Percentiles rank a stretch among this genome's conserved stretches.
Evolutionary conservation across 179 eudicot species (phyloP).

Genomic region (Heliamphora pulchella): DNA sequence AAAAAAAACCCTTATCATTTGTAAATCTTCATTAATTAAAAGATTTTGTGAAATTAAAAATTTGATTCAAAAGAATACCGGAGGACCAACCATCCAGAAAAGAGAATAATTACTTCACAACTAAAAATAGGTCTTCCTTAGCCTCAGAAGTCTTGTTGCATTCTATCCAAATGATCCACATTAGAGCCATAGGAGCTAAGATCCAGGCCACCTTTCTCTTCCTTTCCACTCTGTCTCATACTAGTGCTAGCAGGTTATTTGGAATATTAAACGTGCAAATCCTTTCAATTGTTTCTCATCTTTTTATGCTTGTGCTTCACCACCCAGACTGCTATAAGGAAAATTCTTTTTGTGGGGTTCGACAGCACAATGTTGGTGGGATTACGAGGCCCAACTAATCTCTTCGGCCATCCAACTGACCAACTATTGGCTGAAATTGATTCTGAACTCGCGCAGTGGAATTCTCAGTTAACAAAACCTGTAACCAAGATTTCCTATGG

Average conservation of each 20-base stretch:
- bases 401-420: conserved; percentile 89
- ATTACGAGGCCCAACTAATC: conserved; percentile 88
- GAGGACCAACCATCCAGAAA: background rate
- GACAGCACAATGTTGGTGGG: conserved; percentile 78
- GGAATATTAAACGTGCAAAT: background rate
- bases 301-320: conserved; percentile 20
- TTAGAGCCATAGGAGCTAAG: background rate
- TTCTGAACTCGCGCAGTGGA: conserved; percentile 71
- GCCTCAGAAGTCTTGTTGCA: background rate
- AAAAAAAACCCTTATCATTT: background rate
- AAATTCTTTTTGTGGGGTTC: conserved; percentile 80
- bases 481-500: conserved; percentile 76
- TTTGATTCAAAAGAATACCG: background rate
- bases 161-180: background rate
- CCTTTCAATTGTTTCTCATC: conserved; percentile 10
- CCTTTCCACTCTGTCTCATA: background rate
- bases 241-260: background rate
- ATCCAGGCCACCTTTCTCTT: background rate
- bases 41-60: background rate
- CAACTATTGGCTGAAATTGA: conserved; percentile 52
- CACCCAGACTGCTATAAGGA: conserved; percentile 63
- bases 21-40: too few species aligned
- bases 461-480: conserved; percentile 40
- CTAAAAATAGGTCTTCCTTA: background rate
- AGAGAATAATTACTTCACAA: background rate